Evolutionary conservation across 257 asterid genomes (phyloP).

Genomic region (Solanum piurae): DNA sequence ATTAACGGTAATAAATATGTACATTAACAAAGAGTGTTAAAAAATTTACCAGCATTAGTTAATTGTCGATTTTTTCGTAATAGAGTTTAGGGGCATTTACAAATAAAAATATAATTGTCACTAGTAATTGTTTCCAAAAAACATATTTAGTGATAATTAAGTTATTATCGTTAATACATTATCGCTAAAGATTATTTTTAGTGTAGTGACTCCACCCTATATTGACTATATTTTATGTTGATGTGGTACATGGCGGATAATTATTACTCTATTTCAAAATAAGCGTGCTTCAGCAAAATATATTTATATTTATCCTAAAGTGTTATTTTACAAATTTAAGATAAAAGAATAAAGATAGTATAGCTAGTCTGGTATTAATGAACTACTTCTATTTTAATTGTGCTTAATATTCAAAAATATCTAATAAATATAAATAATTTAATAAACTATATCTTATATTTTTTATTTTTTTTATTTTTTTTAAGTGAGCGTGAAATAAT

Average conservation of each 20-base stretch:
- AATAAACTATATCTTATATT: not conserved
- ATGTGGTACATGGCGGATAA: not conserved
- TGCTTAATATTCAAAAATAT: too few relatives aligned
- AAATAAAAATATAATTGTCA: too few relatives aligned
- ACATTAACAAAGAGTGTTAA: too few relatives aligned
- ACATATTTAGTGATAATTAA: too few relatives aligned
- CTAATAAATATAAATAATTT: not conserved
- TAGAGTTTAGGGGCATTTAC: too few relatives aligned
- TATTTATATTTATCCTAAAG: not conserved
- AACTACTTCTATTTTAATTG: not conserved
- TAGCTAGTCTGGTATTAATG: too few relatives aligned
- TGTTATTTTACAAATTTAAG: not conserved
- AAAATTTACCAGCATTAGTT: too few relatives aligned
- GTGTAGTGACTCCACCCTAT: accelerated
- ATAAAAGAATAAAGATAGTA: not conserved
- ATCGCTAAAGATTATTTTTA: too few relatives aligned
- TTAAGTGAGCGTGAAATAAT: not conserved
- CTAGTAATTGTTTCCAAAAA: too few relatives aligned
- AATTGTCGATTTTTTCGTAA: too few relatives aligned
- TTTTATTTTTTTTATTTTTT: not conserved
- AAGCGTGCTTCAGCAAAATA: not conserved
- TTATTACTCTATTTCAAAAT: not conserved
- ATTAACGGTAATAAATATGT: too few relatives aligned
- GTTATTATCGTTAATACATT: accelerated
- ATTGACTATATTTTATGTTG: not conserved